A percentile compares a stretch with the other conserved stretches of the same genome.
Evolutionary conservation across 1,139 yeast species (phyloP).

Genomic region (Diutina neorugosa): DNA sequence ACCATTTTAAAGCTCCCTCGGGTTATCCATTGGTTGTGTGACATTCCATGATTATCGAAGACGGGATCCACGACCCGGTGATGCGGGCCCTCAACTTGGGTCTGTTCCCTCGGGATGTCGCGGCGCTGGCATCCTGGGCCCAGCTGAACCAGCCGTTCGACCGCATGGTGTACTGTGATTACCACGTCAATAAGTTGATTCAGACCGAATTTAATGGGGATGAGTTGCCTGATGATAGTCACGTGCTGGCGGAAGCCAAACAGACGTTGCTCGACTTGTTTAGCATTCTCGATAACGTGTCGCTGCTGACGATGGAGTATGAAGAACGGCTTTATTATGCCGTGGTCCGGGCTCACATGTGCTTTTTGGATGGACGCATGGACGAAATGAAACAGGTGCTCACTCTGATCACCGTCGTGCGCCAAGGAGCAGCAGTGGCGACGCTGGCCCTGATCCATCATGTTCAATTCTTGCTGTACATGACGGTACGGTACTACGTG

Average conservation of each 20-base stretch:
- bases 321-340: slow-evolving; percentile 24
- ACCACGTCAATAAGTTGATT: slow-evolving; percentile 24
- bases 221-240: slow-evolving; percentile 5
- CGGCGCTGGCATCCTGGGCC: slow-evolving; percentile 13
- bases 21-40: too few species aligned
- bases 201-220: slow-evolving; percentile 21
- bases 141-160: slow-evolving; percentile 25
- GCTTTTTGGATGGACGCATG: slow-evolving; percentile 12
- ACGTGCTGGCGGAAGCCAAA: slow-evolving; percentile 6
- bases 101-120: slow-evolving; percentile 25
- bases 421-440: slow-evolving; percentile 5
- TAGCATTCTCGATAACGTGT: slow-evolving; percentile 17
- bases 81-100: slow-evolving; percentile 21
- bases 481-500: slow-evolving; percentile 25
- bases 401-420: slow-evolving; percentile 6
- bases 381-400: slow-evolving; percentile 11
- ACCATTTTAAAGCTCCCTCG: too few species aligned
- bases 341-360: slow-evolving; percentile 25
- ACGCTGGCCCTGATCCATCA: slow-evolving; percentile 11
- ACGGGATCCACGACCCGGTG: slow-evolving; percentile 12
- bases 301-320: slow-evolving; percentile 11
- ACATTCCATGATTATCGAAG: slow-evolving; percentile 17
- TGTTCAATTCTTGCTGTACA: slow-evolving; percentile 13
- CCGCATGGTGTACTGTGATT: slow-evolving; percentile 27
- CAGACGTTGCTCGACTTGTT: slow-evolving; percentile 21